These are phyloP conservation scores for Globisporangium heterothallicum DNA, from an alignment of 352 stramenopile genomes.

Conservation along the genomic window DNA sequence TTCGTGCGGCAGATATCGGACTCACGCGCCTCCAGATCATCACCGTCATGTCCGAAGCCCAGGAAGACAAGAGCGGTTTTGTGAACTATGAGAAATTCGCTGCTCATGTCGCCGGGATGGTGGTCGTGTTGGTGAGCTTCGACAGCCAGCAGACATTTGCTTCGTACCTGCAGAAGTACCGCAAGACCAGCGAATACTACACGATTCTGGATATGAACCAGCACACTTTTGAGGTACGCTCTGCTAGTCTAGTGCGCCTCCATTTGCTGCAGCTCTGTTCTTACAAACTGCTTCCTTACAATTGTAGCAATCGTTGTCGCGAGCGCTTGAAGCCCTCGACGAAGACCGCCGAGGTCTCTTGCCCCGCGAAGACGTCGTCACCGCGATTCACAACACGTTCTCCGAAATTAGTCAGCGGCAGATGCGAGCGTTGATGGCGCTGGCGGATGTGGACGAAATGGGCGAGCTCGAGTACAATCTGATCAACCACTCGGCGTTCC, in stretches of 20 bases:
- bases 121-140: slow-evolving; percentile 56
- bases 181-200: slow-evolving; percentile 75
- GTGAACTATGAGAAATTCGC: slow-evolving; percentile 75
- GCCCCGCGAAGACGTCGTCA: slow-evolving; percentile 43
- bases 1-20: slow-evolving; percentile 56
- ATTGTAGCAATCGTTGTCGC: slow-evolving; percentile 44
- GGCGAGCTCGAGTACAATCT: slow-evolving; percentile 69
- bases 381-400: slow-evolving; percentile 57
- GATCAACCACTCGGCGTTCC: slow-evolving; percentile 65
- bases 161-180: slow-evolving; percentile 54
- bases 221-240: slow-evolving; percentile 60
- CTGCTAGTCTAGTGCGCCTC: neutral
- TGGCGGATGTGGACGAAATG: slow-evolving; percentile 61
- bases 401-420: slow-evolving; percentile 57
- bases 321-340: slow-evolving; percentile 59
- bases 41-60: slow-evolving; percentile 56
- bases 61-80: slow-evolving; percentile 72
- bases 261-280: neutral
- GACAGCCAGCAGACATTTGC: slow-evolving; percentile 61
- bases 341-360: slow-evolving; percentile 53
- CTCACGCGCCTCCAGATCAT: slow-evolving; percentile 78
- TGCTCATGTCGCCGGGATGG: slow-evolving; percentile 60
- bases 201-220: slow-evolving; percentile 72
- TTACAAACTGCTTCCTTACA: neutral
- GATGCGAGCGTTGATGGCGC: slow-evolving; percentile 52